Evolutionary conservation across 2,329 filamentous ascomycete species (phyloP).

Genomic region (Harringtonia aguacate): DNA sequence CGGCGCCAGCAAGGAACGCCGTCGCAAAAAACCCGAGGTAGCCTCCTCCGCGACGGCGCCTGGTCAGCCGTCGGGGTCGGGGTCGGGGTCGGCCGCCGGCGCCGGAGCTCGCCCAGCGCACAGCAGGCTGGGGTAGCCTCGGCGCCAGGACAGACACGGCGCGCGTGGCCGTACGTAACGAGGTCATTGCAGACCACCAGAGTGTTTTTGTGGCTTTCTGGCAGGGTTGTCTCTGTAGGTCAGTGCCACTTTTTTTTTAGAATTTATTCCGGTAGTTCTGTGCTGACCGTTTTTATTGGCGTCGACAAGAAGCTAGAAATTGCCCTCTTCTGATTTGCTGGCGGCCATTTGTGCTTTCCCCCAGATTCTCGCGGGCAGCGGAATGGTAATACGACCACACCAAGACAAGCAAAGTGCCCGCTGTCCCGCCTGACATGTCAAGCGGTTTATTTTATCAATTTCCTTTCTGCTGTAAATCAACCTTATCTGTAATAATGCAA

Average conservation of each 20-base stretch:
- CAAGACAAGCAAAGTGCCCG: too few relatives aligned
- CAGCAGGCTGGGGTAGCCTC: not conserved
- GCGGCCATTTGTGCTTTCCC: not conserved
- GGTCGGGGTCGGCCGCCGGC: not conserved
- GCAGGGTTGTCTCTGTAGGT: not conserved
- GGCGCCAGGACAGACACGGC: not conserved
- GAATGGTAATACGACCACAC: too few relatives aligned
- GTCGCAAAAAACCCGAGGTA: constrained; percentile 8
- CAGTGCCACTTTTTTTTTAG: too few relatives aligned
- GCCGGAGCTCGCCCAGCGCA: constrained; percentile 4
- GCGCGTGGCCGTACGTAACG: constrained; percentile 4
- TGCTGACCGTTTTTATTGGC: too few relatives aligned
- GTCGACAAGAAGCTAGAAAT: not conserved
- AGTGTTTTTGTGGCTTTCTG: not conserved
- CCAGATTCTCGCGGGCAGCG: too few relatives aligned
- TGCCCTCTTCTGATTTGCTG: constrained; percentile 5
- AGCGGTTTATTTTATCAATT: too few relatives aligned
- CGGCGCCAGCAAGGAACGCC: constrained; percentile 11
- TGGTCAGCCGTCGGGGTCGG: not conserved
- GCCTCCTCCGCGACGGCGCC: not conserved
- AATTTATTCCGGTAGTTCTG: too few relatives aligned
- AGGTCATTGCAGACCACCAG: constrained; percentile 6
- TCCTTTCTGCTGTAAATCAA: too few relatives aligned
- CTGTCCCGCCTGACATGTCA: too few relatives aligned
- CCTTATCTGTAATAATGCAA: too few relatives aligned